Conservation (phyloP, 2,329 filamentous ascomycete genomes). For the Mariannaea elegans region DNA sequence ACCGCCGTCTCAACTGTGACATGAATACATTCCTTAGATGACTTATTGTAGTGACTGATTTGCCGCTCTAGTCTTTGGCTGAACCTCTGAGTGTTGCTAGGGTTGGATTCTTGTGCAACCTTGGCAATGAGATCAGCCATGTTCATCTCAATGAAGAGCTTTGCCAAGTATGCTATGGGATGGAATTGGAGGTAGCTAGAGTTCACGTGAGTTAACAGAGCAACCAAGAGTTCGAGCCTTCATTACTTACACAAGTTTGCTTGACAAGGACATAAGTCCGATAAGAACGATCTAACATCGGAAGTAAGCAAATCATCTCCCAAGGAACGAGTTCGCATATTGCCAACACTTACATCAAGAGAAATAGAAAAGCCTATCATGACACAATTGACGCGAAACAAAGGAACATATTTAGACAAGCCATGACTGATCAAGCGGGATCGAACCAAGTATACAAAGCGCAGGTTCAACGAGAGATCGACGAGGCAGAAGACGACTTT, state of each 20-base stretch:
- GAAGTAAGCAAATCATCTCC: neutral
- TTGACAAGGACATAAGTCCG: slow-evolving; percentile 32
- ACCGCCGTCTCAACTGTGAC: too few species aligned
- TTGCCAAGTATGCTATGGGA: slow-evolving; percentile 37
- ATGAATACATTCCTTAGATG: too few species aligned
- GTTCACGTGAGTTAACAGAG: slow-evolving; percentile 7
- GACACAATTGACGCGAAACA: slow-evolving; percentile 12
- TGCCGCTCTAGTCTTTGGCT: too few species aligned
- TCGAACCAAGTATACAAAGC: slow-evolving; percentile 66
- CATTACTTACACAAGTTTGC: slow-evolving; percentile 31
- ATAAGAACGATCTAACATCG: slow-evolving; percentile 31
- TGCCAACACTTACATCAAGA: slow-evolving; percentile 62
- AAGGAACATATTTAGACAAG: slow-evolving; percentile 65
- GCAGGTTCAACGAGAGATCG: slow-evolving; percentile 57
- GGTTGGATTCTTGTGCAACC: slow-evolving; percentile 13
- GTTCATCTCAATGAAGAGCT: slow-evolving; percentile 38
- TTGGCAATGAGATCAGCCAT: slow-evolving; percentile 40
- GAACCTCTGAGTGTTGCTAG: too few species aligned
- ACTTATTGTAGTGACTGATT: too few species aligned
- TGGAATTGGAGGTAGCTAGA: slow-evolving; percentile 38
- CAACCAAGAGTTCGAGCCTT: too few species aligned
- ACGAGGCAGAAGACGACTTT: slow-evolving; percentile 17
- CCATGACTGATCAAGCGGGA: slow-evolving; percentile 77
- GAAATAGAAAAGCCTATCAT: slow-evolving; percentile 53
- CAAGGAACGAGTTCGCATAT: too few species aligned